Evolutionary conservation across 2,329 filamentous ascomycete species (phyloP).

Genomic region (Mariannaea sp.): DNA sequence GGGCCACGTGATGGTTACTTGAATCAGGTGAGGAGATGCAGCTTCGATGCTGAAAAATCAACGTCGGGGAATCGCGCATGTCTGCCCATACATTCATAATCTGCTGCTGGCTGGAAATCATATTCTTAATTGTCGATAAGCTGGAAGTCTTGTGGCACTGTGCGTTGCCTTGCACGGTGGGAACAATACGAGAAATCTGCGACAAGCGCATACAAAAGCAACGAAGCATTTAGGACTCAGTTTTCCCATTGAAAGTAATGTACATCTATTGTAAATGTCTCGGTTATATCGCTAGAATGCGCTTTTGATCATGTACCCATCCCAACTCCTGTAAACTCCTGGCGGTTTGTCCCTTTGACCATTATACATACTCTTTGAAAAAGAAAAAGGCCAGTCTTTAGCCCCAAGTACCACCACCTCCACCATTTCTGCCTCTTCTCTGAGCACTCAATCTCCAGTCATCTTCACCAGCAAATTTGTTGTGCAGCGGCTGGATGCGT

Average conservation of each 20-base stretch:
- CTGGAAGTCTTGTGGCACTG: no score
- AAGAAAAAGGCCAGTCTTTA: constrained; percentile 42
- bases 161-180: no score
- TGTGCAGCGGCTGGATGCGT: constrained; percentile 92
- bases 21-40: background rate
- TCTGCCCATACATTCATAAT: no score
- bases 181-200: no score
- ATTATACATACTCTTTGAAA: background rate
- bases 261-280: background rate
- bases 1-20: background rate
- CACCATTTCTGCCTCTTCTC: constrained; percentile 81
- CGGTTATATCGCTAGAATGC: background rate
- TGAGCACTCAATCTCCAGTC: constrained; percentile 95
- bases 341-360: background rate
- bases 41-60: background rate
- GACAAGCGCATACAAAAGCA: no score
- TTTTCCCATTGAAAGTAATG: no score
- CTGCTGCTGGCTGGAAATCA: no score
- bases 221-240: no score
- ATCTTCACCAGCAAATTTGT: constrained; percentile 88
- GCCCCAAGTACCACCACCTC: constrained; percentile 91
- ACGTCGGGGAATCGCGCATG: no score
- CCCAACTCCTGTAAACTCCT: background rate
- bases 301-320: background rate
- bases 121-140: no score